Evolutionary conservation across 2,329 filamentous ascomycete species (phyloP).

Genomic region (Cytospora piceae): DNA sequence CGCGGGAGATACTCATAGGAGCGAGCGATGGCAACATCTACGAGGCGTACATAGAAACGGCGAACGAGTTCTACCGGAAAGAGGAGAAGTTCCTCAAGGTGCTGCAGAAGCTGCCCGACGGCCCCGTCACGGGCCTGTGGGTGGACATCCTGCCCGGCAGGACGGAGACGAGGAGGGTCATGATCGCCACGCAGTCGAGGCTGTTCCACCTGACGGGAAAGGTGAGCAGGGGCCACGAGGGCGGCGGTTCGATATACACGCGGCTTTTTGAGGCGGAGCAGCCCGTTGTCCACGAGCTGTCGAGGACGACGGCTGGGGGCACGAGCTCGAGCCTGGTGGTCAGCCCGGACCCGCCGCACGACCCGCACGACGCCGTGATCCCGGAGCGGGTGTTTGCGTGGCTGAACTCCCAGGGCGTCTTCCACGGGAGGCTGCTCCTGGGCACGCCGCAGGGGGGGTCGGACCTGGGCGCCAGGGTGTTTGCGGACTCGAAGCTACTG

Average conservation of each 20-base stretch:
- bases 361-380: constrained; percentile 59
- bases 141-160: constrained; percentile 71
- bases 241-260: constrained; percentile 82
- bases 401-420: constrained; percentile 85
- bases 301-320: constrained; percentile 56
- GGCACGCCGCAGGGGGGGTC: constrained; percentile 54
- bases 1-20: constrained; percentile 89
- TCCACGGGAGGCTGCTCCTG: constrained; percentile 78
- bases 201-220: constrained; percentile 83
- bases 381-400: constrained; percentile 83
- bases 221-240: constrained; percentile 75
- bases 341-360: constrained; percentile 70
- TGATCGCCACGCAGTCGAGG: constrained; percentile 78
- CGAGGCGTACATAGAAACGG: constrained; percentile 92
- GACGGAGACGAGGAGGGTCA: constrained; percentile 72
- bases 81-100: constrained; percentile 91
- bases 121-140: constrained; percentile 83
- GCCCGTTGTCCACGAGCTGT: constrained; percentile 74
- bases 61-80: constrained; percentile 91
- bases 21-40: constrained; percentile 94
- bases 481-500: constrained; percentile 78
- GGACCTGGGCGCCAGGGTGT: constrained; percentile 73
- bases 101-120: constrained; percentile 81
- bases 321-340: constrained; percentile 71
- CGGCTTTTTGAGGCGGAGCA: constrained; percentile 87